Conservation (phyloP, 106 monocot genomes). For the Platanthera zijinensis region DNA sequence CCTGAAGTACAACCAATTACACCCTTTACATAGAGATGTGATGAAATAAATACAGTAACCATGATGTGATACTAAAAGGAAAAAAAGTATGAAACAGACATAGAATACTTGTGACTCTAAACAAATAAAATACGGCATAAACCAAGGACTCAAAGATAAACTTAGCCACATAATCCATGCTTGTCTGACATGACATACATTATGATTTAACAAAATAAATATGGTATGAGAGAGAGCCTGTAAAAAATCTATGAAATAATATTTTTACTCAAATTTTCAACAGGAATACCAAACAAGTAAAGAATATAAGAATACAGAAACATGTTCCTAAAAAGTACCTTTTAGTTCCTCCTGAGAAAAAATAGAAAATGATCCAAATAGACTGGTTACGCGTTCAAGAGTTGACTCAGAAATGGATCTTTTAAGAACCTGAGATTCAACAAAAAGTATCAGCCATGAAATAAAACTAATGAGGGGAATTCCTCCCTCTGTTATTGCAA, state of each 20-base stretch:
- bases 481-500: too few relatives aligned
- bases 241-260: background rate
- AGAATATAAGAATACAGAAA: background rate
- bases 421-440: slow-evolving; percentile 36
- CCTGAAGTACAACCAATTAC: too few relatives aligned
- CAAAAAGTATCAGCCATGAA: slow-evolving; percentile 1
- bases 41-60: too few relatives aligned
- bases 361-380: slow-evolving; percentile 60
- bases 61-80: too few relatives aligned
- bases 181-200: too few relatives aligned
- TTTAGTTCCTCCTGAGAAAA: slow-evolving; percentile 48
- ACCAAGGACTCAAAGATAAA: too few relatives aligned
- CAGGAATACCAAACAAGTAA: background rate
- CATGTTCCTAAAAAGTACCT: slow-evolving; percentile 26
- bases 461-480: slow-evolving; percentile 1
- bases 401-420: slow-evolving; percentile 65
- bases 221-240: background rate
- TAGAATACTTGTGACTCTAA: too few relatives aligned
- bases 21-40: too few relatives aligned
- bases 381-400: slow-evolving; percentile 54
- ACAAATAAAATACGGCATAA: too few relatives aligned
- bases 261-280: background rate
- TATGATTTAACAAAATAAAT: slow-evolving; percentile 1
- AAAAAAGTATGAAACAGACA: too few relatives aligned
- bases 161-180: too few relatives aligned